Conservation (phyloP, 805 yeast species). For the Hanseniaspora nectarophila region DNA sequence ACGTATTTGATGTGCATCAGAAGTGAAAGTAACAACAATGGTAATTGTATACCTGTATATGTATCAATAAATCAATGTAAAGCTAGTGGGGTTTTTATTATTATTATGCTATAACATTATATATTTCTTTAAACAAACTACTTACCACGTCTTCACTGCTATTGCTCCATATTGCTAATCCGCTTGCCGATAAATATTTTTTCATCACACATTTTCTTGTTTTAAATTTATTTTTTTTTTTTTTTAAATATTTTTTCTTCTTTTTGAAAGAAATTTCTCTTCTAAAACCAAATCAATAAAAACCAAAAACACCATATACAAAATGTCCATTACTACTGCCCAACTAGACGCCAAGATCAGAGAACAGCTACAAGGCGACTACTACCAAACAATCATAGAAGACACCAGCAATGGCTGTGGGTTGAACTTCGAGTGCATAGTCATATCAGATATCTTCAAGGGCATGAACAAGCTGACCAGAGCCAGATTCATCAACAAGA, state of each 20-base stretch:
- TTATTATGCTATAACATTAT: no score
- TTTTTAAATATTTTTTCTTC: not conserved
- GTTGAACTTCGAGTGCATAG: conserved; percentile 87
- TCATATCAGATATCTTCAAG: conserved; percentile 57
- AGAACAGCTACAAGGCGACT: conserved; percentile 20
- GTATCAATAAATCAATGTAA: no score
- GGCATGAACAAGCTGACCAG: conserved; percentile 79
- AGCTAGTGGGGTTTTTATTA: no score
- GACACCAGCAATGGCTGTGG: conserved; percentile 83
- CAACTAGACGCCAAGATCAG: conserved; percentile 22
- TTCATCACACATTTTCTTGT: no score
- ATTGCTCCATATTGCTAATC: no score
- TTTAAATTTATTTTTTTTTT: not conserved
- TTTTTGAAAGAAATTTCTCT: not conserved
- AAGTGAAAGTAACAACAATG: no score
- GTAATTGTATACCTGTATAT: no score
- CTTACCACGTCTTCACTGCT: no score
- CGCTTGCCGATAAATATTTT: no score
- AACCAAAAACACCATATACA: not conserved
- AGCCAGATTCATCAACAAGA: conserved; percentile 71
- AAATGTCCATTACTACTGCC: not conserved
- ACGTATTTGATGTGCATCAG: no score
- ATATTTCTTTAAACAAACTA: no score
- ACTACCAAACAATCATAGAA: conserved; percentile 27
- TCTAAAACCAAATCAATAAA: not conserved